These are phyloP conservation scores for Mucor indicus DNA, from an alignment of 371 early-diverging fungal genomes.

Conservation along the genomic window DNA sequence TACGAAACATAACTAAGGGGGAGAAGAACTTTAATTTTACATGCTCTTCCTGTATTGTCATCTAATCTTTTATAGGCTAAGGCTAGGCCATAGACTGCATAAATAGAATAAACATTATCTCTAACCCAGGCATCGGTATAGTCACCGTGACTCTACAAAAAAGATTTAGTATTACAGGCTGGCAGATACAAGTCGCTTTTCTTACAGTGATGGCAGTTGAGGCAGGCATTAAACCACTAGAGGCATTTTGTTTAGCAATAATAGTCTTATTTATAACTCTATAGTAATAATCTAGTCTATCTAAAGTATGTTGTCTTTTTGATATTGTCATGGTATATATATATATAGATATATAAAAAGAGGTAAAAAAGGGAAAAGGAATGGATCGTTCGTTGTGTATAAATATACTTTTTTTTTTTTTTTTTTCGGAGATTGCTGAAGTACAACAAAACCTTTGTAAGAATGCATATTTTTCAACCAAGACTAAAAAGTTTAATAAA, in stretches of 20 bases:
- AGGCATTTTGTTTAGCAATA: conserved; percentile 75
- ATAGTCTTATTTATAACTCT: conserved; percentile 73
- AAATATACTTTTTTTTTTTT: no score
- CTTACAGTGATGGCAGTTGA: conserved; percentile 79
- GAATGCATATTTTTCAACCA: neutral
- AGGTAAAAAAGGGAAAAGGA: conserved; percentile 1
- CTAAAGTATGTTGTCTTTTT: conserved; percentile 22
- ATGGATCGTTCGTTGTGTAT: neutral
- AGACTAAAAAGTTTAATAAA: neutral
- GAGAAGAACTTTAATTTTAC: no score
- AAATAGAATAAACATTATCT: conserved; percentile 92
- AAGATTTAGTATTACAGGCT: neutral
- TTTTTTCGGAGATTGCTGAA: conserved; percentile 4
- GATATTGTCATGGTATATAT: conserved; percentile 9
- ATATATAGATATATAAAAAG: neutral
- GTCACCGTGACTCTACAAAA: conserved; percentile 63
- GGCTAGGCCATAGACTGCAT: conserved; percentile 82
- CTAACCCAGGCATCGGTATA: conserved; percentile 92
- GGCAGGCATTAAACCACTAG: conserved; percentile 86
- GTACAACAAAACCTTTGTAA: no score
- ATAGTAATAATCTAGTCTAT: conserved; percentile 74
- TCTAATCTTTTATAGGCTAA: conserved; percentile 82
- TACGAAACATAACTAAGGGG: no score
- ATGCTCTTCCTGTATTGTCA: conserved; percentile 78
- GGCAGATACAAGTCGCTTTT: neutral